A percentile compares a stretch with the other conserved stretches of the same genome.
Conservation (phyloP, 129 eudicot genomes). For the Heracleum sosnowskyi region DNA sequence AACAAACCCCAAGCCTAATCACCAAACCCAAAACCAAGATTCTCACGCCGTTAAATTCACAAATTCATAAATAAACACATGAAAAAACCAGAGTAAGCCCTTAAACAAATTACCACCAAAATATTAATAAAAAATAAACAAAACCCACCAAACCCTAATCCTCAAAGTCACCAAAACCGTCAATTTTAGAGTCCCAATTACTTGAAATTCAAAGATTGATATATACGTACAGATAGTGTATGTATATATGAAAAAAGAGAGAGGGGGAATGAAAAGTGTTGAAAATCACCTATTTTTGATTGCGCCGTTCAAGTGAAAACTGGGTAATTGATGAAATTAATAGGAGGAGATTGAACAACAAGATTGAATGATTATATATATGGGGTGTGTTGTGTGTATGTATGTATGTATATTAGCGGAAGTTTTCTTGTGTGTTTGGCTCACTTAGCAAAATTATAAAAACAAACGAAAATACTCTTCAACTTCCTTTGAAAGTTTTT, state of each 20-base stretch:
- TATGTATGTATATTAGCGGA: background rate
- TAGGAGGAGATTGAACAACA: background rate
- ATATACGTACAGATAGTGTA: background rate
- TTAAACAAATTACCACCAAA: background rate
- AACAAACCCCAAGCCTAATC: background rate
- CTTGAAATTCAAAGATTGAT: background rate
- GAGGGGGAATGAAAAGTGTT: background rate
- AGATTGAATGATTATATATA: slow-evolving; percentile 4
- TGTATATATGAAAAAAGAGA: background rate
- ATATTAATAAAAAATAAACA: background rate
- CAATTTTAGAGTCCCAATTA: slow-evolving; percentile 2
- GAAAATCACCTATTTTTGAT: background rate
- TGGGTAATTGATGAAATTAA: background rate
- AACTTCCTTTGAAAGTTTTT: background rate
- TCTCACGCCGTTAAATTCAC: background rate
- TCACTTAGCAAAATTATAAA: background rate
- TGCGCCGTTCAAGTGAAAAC: background rate
- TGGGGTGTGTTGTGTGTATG: background rate
- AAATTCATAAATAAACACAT: background rate
- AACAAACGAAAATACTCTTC: background rate
- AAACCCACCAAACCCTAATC: slow-evolving; percentile 16
- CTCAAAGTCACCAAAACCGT: background rate
- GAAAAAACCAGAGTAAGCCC: background rate
- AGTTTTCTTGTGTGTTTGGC: slow-evolving; percentile 9
- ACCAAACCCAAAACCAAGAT: background rate